Percentiles rank a stretch among this genome's conserved stretches.
Evolutionary conservation across 805 yeast species (phyloP).

Genomic region (Pichia phayaonensis): DNA sequence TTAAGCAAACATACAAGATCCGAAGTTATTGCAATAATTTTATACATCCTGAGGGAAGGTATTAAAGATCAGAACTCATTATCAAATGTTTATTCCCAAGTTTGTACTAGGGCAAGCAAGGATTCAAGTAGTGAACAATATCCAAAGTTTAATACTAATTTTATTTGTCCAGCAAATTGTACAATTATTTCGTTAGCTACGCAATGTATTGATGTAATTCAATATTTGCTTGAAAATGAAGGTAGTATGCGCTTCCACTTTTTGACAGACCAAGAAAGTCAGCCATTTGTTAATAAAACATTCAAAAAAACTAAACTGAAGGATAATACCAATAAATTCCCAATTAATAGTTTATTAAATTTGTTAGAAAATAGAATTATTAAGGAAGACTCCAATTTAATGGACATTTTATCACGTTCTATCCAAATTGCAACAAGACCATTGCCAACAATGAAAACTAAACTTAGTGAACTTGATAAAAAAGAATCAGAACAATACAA

Average conservation of each 20-base stretch:
- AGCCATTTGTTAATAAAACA: conserved; percentile 32
- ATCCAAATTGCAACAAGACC: conserved; percentile 75
- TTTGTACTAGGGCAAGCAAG: conserved; percentile 41
- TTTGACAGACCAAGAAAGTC: conserved; percentile 66
- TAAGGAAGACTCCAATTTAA: conserved; percentile 61
- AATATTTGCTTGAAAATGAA: conserved; percentile 59
- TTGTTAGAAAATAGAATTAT: conserved; percentile 58
- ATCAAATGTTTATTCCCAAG: conserved; percentile 52
- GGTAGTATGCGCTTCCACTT: conserved; percentile 65
- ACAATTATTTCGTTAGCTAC: conserved; percentile 67
- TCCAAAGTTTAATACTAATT: neutral
- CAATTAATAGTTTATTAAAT: conserved; percentile 60
- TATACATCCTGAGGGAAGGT: conserved; percentile 75
- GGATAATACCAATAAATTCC: conserved; percentile 48
- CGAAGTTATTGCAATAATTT: conserved; percentile 61
- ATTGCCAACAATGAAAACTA: conserved; percentile 39
- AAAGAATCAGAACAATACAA: conserved; percentile 16
- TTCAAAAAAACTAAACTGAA: conserved; percentile 30
- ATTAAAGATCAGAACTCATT: conserved; percentile 49
- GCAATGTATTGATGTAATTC: conserved; percentile 70
- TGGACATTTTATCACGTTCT: conserved; percentile 71
- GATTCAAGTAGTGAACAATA: neutral
- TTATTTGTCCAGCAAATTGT: conserved; percentile 45
- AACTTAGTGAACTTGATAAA: conserved; percentile 31
- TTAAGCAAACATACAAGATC: conserved; percentile 69